A percentile compares a stretch with the other conserved stretches of the same genome.
These are phyloP conservation scores for Fragaria iinumae DNA, from an alignment of 306 rosid species.

Conservation along the genomic window DNA sequence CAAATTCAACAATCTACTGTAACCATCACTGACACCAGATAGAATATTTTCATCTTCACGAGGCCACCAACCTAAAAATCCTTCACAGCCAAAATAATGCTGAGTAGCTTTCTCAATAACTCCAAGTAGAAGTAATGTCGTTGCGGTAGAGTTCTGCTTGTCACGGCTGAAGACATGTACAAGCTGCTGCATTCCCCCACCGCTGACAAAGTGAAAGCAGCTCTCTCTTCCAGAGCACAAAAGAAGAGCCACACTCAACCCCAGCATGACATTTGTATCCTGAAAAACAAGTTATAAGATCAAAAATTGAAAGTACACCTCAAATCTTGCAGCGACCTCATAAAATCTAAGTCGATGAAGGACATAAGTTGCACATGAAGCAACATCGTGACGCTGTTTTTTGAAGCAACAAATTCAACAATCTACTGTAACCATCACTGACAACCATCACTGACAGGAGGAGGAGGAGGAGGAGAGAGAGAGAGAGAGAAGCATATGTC, in stretches of 20 bases:
- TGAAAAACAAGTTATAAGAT: conserved; percentile 45
- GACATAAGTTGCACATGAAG: too few species aligned
- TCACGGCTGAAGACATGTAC: conserved; percentile 45
- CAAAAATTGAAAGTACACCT: neutral
- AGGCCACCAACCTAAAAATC: conserved; percentile 98
- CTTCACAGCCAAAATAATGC: conserved; percentile 89
- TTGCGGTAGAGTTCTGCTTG: conserved; percentile 57
- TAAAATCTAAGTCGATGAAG: too few species aligned
- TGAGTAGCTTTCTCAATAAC: conserved; percentile 86
- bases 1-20: conserved; percentile 70
- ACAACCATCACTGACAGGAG: too few species aligned
- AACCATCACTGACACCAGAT: conserved; percentile 76
- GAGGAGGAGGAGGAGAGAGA: conserved; percentile 9
- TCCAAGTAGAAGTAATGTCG: conserved; percentile 72
- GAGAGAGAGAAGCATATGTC: conserved; percentile 3
- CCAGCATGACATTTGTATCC: conserved; percentile 64
- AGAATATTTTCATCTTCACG: conserved; percentile 79
- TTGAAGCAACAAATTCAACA: too few species aligned
- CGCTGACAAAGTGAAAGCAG: conserved; percentile 76
- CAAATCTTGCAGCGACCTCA: too few species aligned
- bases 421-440: too few species aligned
- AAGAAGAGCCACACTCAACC: conserved; percentile 85
- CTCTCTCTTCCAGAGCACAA: conserved; percentile 89
- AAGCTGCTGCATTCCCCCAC: conserved; percentile 91
- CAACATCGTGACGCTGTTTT: too few species aligned